These are phyloP conservation scores for Paramecium pentaurelia DNA, from an alignment of 73 alveolate species.

Conservation along the genomic window DNA sequence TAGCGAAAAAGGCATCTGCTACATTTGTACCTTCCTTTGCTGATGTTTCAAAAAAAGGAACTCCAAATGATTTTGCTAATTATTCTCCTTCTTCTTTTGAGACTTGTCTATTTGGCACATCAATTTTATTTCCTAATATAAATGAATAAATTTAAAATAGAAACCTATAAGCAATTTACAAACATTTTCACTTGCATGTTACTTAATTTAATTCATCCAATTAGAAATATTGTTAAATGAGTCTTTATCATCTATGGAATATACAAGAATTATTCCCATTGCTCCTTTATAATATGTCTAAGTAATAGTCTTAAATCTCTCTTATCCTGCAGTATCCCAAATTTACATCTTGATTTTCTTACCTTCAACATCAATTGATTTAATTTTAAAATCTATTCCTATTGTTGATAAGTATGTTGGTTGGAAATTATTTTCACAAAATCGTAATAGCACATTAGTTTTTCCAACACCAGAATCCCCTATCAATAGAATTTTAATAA, in stretches of 20 bases:
- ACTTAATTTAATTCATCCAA: constrained; percentile 71
- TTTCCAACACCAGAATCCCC: constrained; percentile 90
- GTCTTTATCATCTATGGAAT: constrained; percentile 67
- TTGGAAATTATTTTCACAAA: constrained; percentile 82
- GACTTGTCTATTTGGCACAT: constrained; percentile 51
- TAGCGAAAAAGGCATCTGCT: not conserved
- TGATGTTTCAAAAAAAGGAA: constrained; percentile 53
- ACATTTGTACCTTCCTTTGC: constrained; percentile 31
- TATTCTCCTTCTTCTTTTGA: constrained; percentile 68
- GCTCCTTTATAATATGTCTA: constrained; percentile 85
- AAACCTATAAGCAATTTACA: constrained; percentile 40
- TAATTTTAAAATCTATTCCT: constrained; percentile 84
- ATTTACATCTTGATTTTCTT: constrained; percentile 76
- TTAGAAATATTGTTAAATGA: constrained; percentile 68
- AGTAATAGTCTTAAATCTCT: constrained; percentile 79
- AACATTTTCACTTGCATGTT: constrained; percentile 49
- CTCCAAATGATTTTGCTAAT: constrained; percentile 61
- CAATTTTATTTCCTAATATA: constrained; percentile 56
- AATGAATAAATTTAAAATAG: not conserved
- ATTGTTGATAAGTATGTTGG: constrained; percentile 79
- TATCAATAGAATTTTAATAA: constrained; percentile 71
- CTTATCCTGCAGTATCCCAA: constrained; percentile 94
- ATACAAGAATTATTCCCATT: constrained; percentile 80
- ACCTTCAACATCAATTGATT: constrained; percentile 73
- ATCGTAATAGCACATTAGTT: constrained; percentile 78